Percentiles rank a stretch among this genome's conserved stretches.
Conservation (phyloP, 164 flowering plant species). For the Sedum album region DNA sequence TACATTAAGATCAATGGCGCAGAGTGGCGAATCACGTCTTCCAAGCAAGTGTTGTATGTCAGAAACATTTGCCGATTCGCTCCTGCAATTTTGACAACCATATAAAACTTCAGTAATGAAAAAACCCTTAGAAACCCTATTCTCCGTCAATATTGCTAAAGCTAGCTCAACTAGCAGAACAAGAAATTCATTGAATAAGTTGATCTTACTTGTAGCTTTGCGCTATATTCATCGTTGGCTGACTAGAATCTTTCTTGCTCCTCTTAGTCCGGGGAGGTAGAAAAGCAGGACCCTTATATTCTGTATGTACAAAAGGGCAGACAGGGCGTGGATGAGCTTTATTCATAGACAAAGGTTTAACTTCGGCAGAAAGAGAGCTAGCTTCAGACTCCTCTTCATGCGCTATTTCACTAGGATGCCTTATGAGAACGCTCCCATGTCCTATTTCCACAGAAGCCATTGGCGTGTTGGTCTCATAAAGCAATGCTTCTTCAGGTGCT, state of each 20-base stretch:
- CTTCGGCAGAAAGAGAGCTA: slow-evolving; percentile 81
- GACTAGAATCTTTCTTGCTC: slow-evolving; percentile 22
- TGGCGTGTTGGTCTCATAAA: slow-evolving; percentile 72
- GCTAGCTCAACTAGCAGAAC: not conserved
- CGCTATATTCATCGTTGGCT: slow-evolving; percentile 24
- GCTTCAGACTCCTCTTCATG: slow-evolving; percentile 97
- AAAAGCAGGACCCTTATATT: slow-evolving; percentile 23
- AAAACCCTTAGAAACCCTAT: not conserved
- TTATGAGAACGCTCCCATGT: slow-evolving; percentile 86
- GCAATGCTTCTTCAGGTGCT: slow-evolving; percentile 79
- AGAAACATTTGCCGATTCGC: slow-evolving; percentile 52
- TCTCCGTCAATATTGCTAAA: not conserved
- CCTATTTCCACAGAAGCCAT: slow-evolving; percentile 95
- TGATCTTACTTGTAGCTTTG: slow-evolving; percentile 26
- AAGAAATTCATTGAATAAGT: not conserved
- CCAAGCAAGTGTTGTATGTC: slow-evolving; percentile 37
- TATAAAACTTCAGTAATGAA: slow-evolving; percentile 5
- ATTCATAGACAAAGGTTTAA: slow-evolving; percentile 30
- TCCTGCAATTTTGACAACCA: not conserved
- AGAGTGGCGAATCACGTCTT: slow-evolving; percentile 48
- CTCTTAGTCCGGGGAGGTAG: slow-evolving; percentile 21
- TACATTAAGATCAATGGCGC: slow-evolving; percentile 61
- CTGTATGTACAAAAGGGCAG: slow-evolving; percentile 34
- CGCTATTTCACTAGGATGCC: slow-evolving; percentile 56
- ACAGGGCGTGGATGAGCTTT: slow-evolving; percentile 40